Evolutionary conservation across 2,329 filamentous ascomycete species (phyloP).

Genomic region (Pseudohalonectria lignicola): DNA sequence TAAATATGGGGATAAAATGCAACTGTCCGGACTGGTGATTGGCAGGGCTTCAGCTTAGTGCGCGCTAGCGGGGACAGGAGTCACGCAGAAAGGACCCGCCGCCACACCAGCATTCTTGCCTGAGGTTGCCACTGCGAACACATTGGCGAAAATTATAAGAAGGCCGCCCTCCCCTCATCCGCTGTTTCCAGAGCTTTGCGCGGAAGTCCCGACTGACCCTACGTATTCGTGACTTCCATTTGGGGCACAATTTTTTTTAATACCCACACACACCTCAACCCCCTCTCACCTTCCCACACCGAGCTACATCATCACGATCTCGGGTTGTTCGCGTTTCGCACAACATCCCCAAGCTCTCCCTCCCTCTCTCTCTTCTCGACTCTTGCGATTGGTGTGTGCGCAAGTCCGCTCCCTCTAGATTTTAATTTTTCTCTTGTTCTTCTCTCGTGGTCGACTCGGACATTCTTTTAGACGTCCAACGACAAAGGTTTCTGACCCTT

Average conservation of each 20-base stretch:
- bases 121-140: slow-evolving; percentile 15
- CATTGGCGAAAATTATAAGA: slow-evolving; percentile 42
- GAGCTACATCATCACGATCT: slow-evolving; percentile 12
- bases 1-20: too few relatives aligned
- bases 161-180: slow-evolving; percentile 41
- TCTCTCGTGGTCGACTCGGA: neutral
- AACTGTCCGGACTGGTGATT: slow-evolving; percentile 2
- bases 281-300: slow-evolving; percentile 17
- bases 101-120: slow-evolving; percentile 22
- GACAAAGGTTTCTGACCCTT: neutral
- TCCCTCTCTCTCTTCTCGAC: slow-evolving; percentile 1
- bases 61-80: neutral
- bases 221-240: slow-evolving; percentile 35
- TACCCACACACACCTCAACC: slow-evolving; percentile 15
- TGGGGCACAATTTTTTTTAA: slow-evolving; percentile 28
- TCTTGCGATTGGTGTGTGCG: slow-evolving; percentile 5
- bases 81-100: slow-evolving; percentile 15
- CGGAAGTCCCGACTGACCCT: slow-evolving; percentile 46
- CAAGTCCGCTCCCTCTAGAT: slow-evolving; percentile 5
- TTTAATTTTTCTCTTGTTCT: slow-evolving; percentile 3
- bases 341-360: neutral
- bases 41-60: neutral
- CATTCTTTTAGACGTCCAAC: neutral
- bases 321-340: slow-evolving; percentile 2
- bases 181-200: slow-evolving; percentile 35